Evolutionary conservation across 164 flowering plant species (phyloP), one percentile per base, ranked within the genome.

Genomic region (Vitis amurensis): DNA sequence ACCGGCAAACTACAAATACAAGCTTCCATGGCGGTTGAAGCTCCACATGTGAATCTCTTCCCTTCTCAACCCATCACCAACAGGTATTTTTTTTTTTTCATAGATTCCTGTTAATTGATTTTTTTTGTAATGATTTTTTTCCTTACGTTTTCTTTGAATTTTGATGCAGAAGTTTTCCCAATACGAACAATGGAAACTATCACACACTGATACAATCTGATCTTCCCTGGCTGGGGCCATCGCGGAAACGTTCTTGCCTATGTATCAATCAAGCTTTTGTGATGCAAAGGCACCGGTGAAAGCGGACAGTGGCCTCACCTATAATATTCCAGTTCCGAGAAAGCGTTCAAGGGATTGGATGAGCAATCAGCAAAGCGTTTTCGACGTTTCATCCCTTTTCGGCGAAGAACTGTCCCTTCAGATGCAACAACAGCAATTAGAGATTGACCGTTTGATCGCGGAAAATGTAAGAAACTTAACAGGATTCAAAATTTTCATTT

Each of bases 11-110:
- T 60, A 48, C 27, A 64, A 49, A 47, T 10, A 49, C 66, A 71
- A 44, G 37, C 48, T 75, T 44, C 52, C 61, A 87, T 89, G 93
- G 91, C 91, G 11, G 88, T 87, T 64, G 87, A 89, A 73, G 83
- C 93, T 63, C 44, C 44, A 37, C 44, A 37, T 37, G 44, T 37
- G 7, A 37, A 37, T 37, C 7, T 37, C 44, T 37, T 37, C 44
- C 44, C 44, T 37, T 37, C 44, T 37, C 44, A 37, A 37, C 44
- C 44, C 44, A 37, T 37, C 44, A 37, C 44, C 4, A 37, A 37
- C 44, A 37, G 44, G 44, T 37, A 31, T 37, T 37, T 37, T 37
- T 37, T 37, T 37, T 37, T 37, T 37, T 31, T 31, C 44, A 0
- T 37, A 37, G 44, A 6, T 37, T 37, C 44, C 7, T 37, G 44